phyloP scores from a whole-genome alignment of 106 monocot genomes.

The Cymbidium sinense region DNA sequence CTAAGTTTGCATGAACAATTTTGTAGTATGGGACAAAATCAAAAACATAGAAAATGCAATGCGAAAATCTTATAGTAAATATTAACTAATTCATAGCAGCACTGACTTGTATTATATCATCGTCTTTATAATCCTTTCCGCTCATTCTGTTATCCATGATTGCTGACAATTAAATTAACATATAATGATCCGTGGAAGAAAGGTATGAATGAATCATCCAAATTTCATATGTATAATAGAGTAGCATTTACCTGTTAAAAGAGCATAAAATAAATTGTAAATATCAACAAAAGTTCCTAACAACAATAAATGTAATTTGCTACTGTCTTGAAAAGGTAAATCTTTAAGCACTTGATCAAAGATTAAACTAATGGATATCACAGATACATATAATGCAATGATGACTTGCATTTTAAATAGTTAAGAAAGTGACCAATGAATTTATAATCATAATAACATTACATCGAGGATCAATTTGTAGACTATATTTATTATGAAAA shows the following conservation, averaged over 20 bases:
- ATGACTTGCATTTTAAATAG: background rate
- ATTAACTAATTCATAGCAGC: background rate
- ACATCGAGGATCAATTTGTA: background rate
- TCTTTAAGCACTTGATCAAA: background rate
- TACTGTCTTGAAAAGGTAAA: background rate
- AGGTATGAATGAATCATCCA: slow-evolving; percentile 12
- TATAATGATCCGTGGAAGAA: slow-evolving; percentile 22
- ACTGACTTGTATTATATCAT: slow-evolving; percentile 83
- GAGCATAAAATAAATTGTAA: background rate
- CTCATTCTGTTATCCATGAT: slow-evolving; percentile 79
- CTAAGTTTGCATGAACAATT: background rate
- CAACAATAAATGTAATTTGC: background rate
- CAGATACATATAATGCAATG: background rate
- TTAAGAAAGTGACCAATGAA: background rate
- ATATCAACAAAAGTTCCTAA: background rate
- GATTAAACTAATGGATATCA: background rate
- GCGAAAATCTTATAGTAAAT: background rate
- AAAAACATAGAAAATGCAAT: background rate
- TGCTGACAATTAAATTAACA: slow-evolving; percentile 61
- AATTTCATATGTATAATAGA: slow-evolving; percentile 9
- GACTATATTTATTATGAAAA: background rate
- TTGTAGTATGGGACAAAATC: background rate
- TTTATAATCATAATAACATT: background rate
- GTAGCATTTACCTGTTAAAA: slow-evolving; percentile 27
- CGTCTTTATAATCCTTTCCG: slow-evolving; percentile 78